phyloP scores from a whole-genome alignment of 2,329 filamentous ascomycete genomes.

The Colletotrichum musae region DNA sequence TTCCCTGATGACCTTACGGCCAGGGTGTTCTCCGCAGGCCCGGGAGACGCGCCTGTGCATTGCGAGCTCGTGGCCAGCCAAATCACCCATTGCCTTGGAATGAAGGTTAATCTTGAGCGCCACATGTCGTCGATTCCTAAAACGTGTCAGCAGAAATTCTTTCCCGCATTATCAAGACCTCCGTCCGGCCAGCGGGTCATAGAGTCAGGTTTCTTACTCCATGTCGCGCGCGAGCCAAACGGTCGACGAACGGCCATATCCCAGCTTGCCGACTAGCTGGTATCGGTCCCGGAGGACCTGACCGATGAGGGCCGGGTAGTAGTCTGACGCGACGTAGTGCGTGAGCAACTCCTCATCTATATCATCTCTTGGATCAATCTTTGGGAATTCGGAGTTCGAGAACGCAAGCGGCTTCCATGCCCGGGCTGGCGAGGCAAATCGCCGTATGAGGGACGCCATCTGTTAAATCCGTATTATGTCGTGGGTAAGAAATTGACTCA shows the following conservation, averaged over 20 bases:
- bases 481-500: no score
- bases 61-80: conserved; percentile 53
- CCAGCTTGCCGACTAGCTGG: conserved; percentile 57
- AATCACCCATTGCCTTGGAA: conserved; percentile 44
- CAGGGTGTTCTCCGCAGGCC: conserved; percentile 48
- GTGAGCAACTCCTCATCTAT: conserved; percentile 45
- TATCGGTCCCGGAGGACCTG: conserved; percentile 49
- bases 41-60: conserved; percentile 58
- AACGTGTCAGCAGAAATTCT: not conserved
- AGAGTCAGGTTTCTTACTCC: conserved; percentile 27
- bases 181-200: not conserved
- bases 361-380: conserved; percentile 4
- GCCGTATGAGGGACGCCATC: conserved; percentile 28
- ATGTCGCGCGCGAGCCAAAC: conserved; percentile 57
- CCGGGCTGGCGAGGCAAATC: conserved; percentile 27
- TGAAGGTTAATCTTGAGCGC: conserved; percentile 52
- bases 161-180: not conserved
- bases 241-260: conserved; percentile 57
- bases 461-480: no score
- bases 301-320: conserved; percentile 46
- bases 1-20: conserved; percentile 48
- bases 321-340: conserved; percentile 43
- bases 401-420: conserved; percentile 40
- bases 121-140: conserved; percentile 49
- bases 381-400: conserved; percentile 40